Evolutionary conservation across 1,139 yeast species (phyloP).

Genomic region (Nakaseomyces glabratus): DNA sequence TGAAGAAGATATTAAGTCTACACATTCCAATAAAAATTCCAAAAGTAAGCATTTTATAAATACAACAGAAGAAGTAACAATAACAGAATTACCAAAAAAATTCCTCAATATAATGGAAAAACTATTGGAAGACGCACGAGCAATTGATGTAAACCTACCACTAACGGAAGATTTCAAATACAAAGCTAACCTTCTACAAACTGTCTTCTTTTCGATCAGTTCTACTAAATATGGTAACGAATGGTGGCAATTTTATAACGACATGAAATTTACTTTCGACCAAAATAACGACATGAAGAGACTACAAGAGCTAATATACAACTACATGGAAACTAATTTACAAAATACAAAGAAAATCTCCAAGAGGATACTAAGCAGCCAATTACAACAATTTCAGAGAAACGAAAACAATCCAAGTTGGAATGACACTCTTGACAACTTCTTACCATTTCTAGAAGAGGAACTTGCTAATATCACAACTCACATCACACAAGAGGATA

Average conservation of each 20-base stretch:
- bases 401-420: slow-evolving; percentile 24
- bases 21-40: too few relatives aligned
- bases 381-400: slow-evolving; percentile 17
- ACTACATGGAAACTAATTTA: slow-evolving; percentile 17
- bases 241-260: slow-evolving; percentile 28
- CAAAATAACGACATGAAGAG: slow-evolving; percentile 12
- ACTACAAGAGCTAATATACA: slow-evolving; percentile 19
- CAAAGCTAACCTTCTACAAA: slow-evolving; percentile 27
- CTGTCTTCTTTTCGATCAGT: slow-evolving; percentile 24
- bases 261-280: slow-evolving; percentile 17
- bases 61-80: too few relatives aligned
- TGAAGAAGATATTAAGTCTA: slow-evolving; percentile 11
- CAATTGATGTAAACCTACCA: slow-evolving; percentile 10
- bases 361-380: slow-evolving; percentile 13
- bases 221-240: slow-evolving; percentile 16
- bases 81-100: slow-evolving; percentile 18
- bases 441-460: slow-evolving; percentile 20
- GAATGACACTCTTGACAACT: slow-evolving; percentile 15
- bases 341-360: slow-evolving; percentile 17
- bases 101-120: slow-evolving; percentile 11
- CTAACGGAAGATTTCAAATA: slow-evolving; percentile 17
- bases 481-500: slow-evolving; percentile 12
- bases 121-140: slow-evolving; percentile 14
- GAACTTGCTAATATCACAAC: slow-evolving; percentile 18
- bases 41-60: too few relatives aligned